Evolutionary conservation across 2,329 filamentous ascomycete species (phyloP), one percentile per base, ranked within the genome.

Genomic region (Aspergillus pseudoviridinutans): DNA sequence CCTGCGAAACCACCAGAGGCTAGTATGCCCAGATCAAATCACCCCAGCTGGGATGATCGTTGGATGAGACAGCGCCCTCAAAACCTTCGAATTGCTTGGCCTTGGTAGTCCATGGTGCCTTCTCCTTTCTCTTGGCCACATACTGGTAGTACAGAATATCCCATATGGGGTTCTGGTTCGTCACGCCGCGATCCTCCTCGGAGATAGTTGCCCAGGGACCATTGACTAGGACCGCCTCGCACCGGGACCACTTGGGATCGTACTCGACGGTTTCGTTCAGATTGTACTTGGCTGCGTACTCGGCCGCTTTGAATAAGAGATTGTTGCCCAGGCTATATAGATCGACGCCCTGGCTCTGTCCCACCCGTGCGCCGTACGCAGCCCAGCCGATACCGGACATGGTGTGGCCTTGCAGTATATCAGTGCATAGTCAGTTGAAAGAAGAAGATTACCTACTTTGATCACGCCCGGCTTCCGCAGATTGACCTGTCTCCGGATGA

Each of bases 271-370:
- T 67, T 3, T 73, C 53, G 20, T 70, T 70, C 0, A 78, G 62
- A 27, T 76, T 77, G 56, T 71, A 78, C 42, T 70, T 71, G n/a
- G 75, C 75, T 1, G 68, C 60, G 58, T 78, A 78, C 56, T 78
- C 75, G 0, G 68, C 66, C 2, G 63, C 75, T 50, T 68, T 72
- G 8, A 76, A 63, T 2, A 78, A 54, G 1, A 77, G 53, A 50
- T 71, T 71, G 25, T 71, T 60, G 0, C 65, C 68, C 1, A 73
- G 52, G 0, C 56, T 28, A 54, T 72, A 77, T 0, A 76, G 50
- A 52, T 78, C 75, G 0, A 51, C 44, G 3, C 75, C 75, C 52
- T 78, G 76, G 14, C 64, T 72, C 50, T 75, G 67, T 5, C 68
- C 66, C 0, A 69, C 65, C 0, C 71, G 65, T 0, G 74, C 71